A percentile compares a stretch with the other conserved stretches of the same genome.
These are phyloP conservation scores for Musa beccarii DNA, from an alignment of 176 grass and related monocot genomes.

Conservation along the genomic window DNA sequence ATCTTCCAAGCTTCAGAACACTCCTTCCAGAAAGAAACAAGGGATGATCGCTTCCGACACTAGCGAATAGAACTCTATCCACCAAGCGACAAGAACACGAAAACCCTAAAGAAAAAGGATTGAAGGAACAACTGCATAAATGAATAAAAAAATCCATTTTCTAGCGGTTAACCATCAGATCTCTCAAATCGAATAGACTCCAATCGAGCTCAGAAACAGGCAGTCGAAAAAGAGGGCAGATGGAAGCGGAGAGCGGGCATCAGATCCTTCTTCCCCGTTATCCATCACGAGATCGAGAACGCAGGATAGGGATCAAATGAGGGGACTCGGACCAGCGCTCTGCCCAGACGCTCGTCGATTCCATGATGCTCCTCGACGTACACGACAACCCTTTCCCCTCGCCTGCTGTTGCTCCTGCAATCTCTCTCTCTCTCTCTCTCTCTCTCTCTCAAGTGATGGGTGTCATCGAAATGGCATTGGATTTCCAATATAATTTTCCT, in stretches of 20 bases:
- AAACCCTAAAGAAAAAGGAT: too few relatives aligned
- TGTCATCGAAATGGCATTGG: too few relatives aligned
- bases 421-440: not conserved
- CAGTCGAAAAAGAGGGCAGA: not conserved
- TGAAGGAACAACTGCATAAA: too few relatives aligned
- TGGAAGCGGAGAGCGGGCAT: not conserved
- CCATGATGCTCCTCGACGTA: constrained; percentile 11
- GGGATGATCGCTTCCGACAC: not conserved
- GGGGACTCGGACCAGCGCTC: not conserved
- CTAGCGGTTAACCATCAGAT: not conserved
- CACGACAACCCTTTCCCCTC: not conserved
- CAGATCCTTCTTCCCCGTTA: not conserved
- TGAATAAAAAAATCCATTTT: not conserved
- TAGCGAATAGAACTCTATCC: not conserved
- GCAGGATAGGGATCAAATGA: not conserved
- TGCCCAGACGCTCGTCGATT: constrained; percentile 4
- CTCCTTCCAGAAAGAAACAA: not conserved
- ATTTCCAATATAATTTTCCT: too few relatives aligned
- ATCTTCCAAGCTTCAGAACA: not conserved
- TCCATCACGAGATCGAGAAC: not conserved
- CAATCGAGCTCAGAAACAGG: not conserved
- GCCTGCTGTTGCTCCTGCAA: not conserved
- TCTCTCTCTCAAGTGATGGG: too few relatives aligned
- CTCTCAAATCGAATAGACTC: not conserved
- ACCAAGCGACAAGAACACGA: not conserved